phyloP scores from a whole-genome alignment of 306 rosid genomes.

The Senna tora region DNA sequence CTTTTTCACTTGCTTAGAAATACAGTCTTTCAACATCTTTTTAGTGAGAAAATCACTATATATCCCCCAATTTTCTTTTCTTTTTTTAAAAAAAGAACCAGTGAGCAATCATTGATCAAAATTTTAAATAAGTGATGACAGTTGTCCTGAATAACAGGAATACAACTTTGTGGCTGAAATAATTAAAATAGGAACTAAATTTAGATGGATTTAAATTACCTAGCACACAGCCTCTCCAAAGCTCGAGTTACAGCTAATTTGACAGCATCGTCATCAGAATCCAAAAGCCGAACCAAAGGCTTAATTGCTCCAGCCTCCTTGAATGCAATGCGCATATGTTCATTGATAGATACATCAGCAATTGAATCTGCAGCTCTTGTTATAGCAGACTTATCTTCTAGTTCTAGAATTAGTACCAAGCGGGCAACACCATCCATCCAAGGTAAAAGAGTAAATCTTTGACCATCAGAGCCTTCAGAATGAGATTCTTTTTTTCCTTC shows the following conservation, averaged over 20 bases:
- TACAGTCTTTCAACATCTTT: neutral
- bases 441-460: slow-evolving; percentile 63
- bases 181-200: slow-evolving; percentile 26
- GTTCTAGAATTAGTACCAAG: slow-evolving; percentile 72
- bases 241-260: slow-evolving; percentile 63
- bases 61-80: slow-evolving; percentile 3
- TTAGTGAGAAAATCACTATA: neutral
- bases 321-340: slow-evolving; percentile 77
- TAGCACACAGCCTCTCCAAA: slow-evolving; percentile 73
- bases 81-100: slow-evolving; percentile 12
- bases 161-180: slow-evolving; percentile 8
- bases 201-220: slow-evolving; percentile 49
- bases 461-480: slow-evolving; percentile 49
- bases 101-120: neutral
- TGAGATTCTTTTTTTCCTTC: slow-evolving; percentile 50
- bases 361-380: slow-evolving; percentile 69
- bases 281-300: slow-evolving; percentile 65
- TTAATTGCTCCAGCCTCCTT: slow-evolving; percentile 91
- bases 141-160: slow-evolving; percentile 4
- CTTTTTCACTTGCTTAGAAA: slow-evolving; percentile 8
- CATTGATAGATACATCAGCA: slow-evolving; percentile 79
- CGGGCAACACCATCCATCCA: slow-evolving; percentile 94
- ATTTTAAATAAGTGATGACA: neutral
- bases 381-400: slow-evolving; percentile 64
- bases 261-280: slow-evolving; percentile 48